Conservation (phyloP, 176 grass and related monocot genomes). For the Alopecurus myosuroides region DNA sequence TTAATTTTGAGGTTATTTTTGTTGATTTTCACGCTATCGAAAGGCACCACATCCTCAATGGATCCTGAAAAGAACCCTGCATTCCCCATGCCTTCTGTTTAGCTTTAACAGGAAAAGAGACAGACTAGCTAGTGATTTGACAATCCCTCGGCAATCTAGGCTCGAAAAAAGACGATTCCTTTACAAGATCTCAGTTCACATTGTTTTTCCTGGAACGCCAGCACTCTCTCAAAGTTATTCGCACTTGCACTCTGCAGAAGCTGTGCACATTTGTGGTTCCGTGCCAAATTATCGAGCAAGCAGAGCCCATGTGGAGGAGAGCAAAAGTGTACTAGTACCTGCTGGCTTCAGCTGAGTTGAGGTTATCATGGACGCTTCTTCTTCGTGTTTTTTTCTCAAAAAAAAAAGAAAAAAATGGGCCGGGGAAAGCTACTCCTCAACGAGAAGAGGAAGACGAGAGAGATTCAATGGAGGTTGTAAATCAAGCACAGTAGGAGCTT, state of each 20-base stretch:
- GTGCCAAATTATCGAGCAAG: conserved; percentile 20
- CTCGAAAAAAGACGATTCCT: not conserved
- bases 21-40: not conserved
- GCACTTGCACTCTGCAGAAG: not conserved
- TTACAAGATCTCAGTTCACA: conserved; percentile 7
- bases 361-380: conserved; percentile 9
- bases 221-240: not conserved
- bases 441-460: not conserved
- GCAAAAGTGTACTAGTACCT: not conserved
- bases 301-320: conserved; percentile 7
- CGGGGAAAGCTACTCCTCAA: not conserved
- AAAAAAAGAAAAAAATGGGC: not conserved
- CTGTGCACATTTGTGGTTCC: not conserved
- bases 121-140: not conserved
- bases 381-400: not conserved
- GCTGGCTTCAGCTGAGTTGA: not conserved
- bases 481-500: too few species aligned
- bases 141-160: not conserved
- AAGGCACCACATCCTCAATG: not conserved
- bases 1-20: too few species aligned
- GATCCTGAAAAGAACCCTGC: not conserved
- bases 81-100: not conserved
- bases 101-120: not conserved
- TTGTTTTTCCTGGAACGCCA: not conserved
- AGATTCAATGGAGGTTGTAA: not conserved